These are phyloP conservation scores for Aegilops speltoides DNA, from an alignment of 176 grass and related monocot species.

Conservation along the genomic window DNA sequence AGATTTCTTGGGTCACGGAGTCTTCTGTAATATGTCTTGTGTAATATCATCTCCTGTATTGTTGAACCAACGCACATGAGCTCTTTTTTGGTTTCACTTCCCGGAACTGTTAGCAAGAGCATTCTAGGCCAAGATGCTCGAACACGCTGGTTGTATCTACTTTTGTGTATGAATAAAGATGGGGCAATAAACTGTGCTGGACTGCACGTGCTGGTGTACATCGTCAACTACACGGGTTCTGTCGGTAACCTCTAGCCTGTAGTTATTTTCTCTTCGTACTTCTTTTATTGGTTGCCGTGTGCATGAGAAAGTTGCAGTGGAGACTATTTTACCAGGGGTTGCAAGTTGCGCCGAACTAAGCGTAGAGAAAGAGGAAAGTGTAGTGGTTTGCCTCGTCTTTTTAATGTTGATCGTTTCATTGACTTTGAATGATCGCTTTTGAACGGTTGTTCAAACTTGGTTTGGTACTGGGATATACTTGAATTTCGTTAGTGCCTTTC, in stretches of 20 bases:
- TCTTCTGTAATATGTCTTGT: slow-evolving; percentile 40
- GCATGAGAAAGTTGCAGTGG: not conserved
- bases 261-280: not conserved
- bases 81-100: slow-evolving; percentile 25
- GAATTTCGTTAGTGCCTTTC: not conserved
- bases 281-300: not conserved
- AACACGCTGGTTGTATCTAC: slow-evolving; percentile 45
- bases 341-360: not conserved
- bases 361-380: not conserved
- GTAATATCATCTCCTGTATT: slow-evolving; percentile 38
- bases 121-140: slow-evolving; percentile 41
- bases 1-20: slow-evolving; percentile 29
- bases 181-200: slow-evolving; percentile 35
- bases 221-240: not conserved
- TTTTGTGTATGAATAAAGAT: slow-evolving; percentile 55
- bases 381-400: not conserved
- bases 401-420: not conserved
- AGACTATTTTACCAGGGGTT: not conserved
- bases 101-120: slow-evolving; percentile 40
- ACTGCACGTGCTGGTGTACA: not conserved
- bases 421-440: not conserved
- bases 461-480: not conserved
- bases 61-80: slow-evolving; percentile 14
- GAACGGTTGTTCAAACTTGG: not conserved
- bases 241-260: not conserved